Evolutionary conservation across 2,329 filamentous ascomycete genomes (phyloP), one percentile per base, ranked within the genome.

Genomic region (Uncinocarpus reesii): DNA sequence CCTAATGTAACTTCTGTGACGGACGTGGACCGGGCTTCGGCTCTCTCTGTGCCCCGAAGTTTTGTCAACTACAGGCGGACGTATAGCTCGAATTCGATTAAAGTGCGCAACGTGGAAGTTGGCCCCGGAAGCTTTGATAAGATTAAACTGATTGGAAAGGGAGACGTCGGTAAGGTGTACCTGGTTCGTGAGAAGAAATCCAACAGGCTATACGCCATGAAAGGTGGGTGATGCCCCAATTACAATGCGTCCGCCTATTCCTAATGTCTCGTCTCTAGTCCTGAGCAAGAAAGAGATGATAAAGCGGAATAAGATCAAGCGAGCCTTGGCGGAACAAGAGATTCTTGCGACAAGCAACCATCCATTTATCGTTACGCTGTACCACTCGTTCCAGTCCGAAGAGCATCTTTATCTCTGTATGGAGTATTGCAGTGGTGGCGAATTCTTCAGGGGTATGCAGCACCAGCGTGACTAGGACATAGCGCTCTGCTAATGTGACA

Each of bases 271-370:
- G 7, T 58, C 69, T 44, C 46, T 62, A 96, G 92, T 98, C 4
- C 66, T 98, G 67, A 96, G 89, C 76, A 98, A 98, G 71, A 95
- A 96, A 74, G 92, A 98, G 69, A 98, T 98, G 92, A 98, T 98
- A 69, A 98, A 98, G 74, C 84, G 92, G 50, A 98, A 98, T 75
- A 98, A 98, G 77, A 98, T 98, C 72, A 98, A 98, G 77, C 81
- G 92, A 63, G 92, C 92, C 11, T 75, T 98, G 57, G 92, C 92
- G 31, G 92, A 98, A 70, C 92, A 96, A 65, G 92, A 98, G 67
- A 98, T 98, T 56, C 74, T 98, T 47, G 92, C 92, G 7, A 98
- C 92, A 35, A 96, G 90, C 74, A 98, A 98, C 60, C 92, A 98
- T 61, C 92, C 92, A 0, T 98, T 98, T 67, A 98, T 98, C 63